Percentiles rank a stretch among this genome's conserved stretches.
These are phyloP conservation scores for Anthostomella pinea DNA, from an alignment of 2,329 filamentous ascomycete genomes.

Conservation along the genomic window DNA sequence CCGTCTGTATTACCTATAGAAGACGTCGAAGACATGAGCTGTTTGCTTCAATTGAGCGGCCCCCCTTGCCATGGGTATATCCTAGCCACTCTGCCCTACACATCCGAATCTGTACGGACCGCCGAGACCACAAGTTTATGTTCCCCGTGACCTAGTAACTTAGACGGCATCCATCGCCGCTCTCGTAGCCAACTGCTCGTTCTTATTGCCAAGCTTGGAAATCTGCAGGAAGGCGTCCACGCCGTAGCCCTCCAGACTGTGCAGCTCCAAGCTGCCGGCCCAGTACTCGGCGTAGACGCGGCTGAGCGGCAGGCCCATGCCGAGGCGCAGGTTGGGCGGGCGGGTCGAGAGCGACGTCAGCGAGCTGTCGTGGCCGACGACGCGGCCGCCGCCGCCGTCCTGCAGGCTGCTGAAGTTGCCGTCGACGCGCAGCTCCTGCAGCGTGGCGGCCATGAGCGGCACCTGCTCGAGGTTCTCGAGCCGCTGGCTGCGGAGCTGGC, in stretches of 20 bases:
- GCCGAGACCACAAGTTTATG: too few relatives aligned
- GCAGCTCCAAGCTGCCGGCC: constrained; percentile 87
- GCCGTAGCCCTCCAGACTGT: constrained; percentile 92
- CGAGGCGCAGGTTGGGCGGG: constrained; percentile 81
- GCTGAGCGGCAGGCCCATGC: constrained; percentile 91
- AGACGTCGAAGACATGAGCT: too few relatives aligned
- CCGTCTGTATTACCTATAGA: too few relatives aligned
- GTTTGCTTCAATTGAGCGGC: too few relatives aligned
- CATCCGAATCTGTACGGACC: background rate
- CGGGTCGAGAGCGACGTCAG: constrained; percentile 77
- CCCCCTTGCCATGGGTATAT: background rate
- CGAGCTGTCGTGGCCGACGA: constrained; percentile 52
- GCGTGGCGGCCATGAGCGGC: constrained; percentile 86
- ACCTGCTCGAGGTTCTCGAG: constrained; percentile 85
- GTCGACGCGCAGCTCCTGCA: constrained; percentile 73
- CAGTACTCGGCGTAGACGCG: constrained; percentile 97
- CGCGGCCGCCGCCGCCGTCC: constrained; percentile 10
- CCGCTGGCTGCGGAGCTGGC: constrained; percentile 71
- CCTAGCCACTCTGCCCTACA: background rate
- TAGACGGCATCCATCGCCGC: constrained; percentile 76
- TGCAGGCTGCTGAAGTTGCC: constrained; percentile 26
- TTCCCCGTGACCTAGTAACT: too few relatives aligned
- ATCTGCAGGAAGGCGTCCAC: constrained; percentile 96
- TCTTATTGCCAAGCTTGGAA: constrained; percentile 94
- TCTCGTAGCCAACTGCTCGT: constrained; percentile 82